These are phyloP conservation scores for Stagonosporopsis rhizophila DNA, from an alignment of 2,329 filamentous ascomycete species.

Conservation along the genomic window DNA sequence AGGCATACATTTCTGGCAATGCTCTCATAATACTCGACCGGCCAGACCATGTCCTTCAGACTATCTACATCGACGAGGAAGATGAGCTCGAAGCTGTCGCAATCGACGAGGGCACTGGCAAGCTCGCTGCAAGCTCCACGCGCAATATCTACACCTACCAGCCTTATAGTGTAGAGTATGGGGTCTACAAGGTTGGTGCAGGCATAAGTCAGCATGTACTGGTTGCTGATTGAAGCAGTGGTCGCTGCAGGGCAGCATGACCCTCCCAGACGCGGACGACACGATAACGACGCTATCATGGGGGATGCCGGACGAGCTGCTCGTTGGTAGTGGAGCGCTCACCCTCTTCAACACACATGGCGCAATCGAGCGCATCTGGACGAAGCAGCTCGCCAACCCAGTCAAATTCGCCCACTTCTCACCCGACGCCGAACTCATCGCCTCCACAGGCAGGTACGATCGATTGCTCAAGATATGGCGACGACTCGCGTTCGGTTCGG, in stretches of 20 bases:
- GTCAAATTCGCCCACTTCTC: slow-evolving; percentile 80
- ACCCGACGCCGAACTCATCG: slow-evolving; percentile 86
- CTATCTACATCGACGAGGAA: slow-evolving; percentile 82
- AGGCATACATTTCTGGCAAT: slow-evolving; percentile 91
- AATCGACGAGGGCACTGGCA: slow-evolving; percentile 82
- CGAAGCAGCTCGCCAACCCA: slow-evolving; percentile 73
- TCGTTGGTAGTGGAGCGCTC: slow-evolving; percentile 75
- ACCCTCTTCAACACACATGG: slow-evolving; percentile 70
- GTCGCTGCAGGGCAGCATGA: slow-evolving; percentile 68
- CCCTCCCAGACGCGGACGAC: slow-evolving; percentile 53
- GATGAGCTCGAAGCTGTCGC: slow-evolving; percentile 75
- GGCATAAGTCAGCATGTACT: slow-evolving; percentile 21
- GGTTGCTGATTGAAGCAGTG: slow-evolving; percentile 54
- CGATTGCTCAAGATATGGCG: slow-evolving; percentile 92
- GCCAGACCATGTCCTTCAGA: slow-evolving; percentile 79
- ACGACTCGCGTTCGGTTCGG: slow-evolving; percentile 79
- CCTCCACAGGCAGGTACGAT: slow-evolving; percentile 79
- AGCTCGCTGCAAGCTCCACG: slow-evolving; percentile 78
- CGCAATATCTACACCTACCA: slow-evolving; percentile 76
- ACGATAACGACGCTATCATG: slow-evolving; percentile 75
- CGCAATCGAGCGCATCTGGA: slow-evolving; percentile 71
- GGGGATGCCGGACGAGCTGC: slow-evolving; percentile 84
- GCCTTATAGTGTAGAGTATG: slow-evolving; percentile 73
- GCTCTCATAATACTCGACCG: slow-evolving; percentile 83
- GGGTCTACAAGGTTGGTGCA: slow-evolving; percentile 71